phyloP scores from a whole-genome alignment of 148 eudicot genomes.

The Amaranthus cruentus region DNA sequence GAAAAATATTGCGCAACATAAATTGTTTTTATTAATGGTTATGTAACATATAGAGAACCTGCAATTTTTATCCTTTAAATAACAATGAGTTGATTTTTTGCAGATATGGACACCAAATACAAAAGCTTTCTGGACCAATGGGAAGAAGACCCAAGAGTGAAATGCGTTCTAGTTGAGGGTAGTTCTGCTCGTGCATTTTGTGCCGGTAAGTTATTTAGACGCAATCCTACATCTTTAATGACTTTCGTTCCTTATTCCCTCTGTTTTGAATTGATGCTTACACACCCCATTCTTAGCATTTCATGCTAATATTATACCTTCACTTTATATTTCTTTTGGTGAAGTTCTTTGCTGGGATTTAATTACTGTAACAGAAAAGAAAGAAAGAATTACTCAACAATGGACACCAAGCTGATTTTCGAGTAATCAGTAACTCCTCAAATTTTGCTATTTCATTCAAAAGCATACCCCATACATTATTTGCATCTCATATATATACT shows the following conservation, averaged over 20 bases:
- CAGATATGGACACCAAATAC: conserved; percentile 87
- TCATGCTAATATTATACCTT: too few species aligned
- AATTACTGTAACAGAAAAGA: too few species aligned
- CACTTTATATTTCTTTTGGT: too few species aligned
- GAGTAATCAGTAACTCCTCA: too few species aligned
- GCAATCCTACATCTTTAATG: neutral
- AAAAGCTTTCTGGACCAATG: conserved; percentile 87
- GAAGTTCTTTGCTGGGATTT: too few species aligned
- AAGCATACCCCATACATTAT: too few species aligned
- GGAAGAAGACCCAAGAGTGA: conserved; percentile 88
- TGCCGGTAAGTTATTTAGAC: conserved; percentile 54
- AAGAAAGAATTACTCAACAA: too few species aligned
- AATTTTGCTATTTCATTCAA: too few species aligned
- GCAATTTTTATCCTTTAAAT: neutral
- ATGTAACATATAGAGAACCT: neutral
- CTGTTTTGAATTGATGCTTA: too few species aligned
- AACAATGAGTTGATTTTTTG: conserved; percentile 16
- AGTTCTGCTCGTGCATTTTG: conserved; percentile 89
- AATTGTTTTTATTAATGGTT: neutral
- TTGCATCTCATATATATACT: too few species aligned
- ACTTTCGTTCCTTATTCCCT: neutral
- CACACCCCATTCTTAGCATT: too few species aligned
- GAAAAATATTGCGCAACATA: neutral
- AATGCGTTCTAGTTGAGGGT: conserved; percentile 76
- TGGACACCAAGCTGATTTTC: too few species aligned